Evolutionary conservation across 176 grass and related monocot genomes (phyloP).

Genomic region (Oryza brachyantha): DNA sequence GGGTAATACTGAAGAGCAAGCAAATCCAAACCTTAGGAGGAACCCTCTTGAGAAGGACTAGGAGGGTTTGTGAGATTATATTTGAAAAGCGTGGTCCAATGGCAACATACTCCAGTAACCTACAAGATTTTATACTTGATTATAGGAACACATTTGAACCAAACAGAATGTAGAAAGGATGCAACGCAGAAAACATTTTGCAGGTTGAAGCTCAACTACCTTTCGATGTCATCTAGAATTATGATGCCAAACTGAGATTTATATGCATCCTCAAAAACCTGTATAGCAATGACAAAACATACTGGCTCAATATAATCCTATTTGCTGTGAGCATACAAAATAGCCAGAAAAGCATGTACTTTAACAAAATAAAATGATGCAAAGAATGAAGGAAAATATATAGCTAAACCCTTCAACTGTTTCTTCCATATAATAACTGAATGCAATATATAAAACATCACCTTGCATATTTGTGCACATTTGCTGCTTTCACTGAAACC

Average conservation of each 20-base stretch:
- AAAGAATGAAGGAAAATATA: conserved; percentile 7
- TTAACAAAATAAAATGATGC: background rate
- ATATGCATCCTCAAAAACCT: conserved; percentile 99
- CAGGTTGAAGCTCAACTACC: conserved; percentile 29
- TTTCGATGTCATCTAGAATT: conserved; percentile 90
- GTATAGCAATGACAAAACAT: conserved; percentile 10
- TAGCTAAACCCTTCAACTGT: conserved; percentile 6
- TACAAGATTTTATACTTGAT: conserved; percentile 33
- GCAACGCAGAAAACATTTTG: background rate
- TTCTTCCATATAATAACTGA: conserved; percentile 21
- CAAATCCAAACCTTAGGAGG: conserved; percentile 67
- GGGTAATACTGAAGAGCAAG: conserved; percentile 20
- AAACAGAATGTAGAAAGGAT: conserved; percentile 7
- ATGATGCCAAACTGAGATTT: conserved; percentile 96
- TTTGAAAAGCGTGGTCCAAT: conserved; percentile 95
- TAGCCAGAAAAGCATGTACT: background rate
- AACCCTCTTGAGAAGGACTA: conserved; percentile 89
- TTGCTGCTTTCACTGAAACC: conserved; percentile 92
- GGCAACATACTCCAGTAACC: conserved; percentile 94
- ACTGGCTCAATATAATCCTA: background rate
- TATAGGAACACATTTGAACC: background rate
- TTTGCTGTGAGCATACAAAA: background rate
- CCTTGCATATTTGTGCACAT: conserved; percentile 91
- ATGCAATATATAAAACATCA: conserved; percentile 26
- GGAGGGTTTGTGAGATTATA: conserved; percentile 78